Base-by-base conservation (phyloP, 306 rosid genomes). In the Sphenostylis stenocarpa region DNA sequence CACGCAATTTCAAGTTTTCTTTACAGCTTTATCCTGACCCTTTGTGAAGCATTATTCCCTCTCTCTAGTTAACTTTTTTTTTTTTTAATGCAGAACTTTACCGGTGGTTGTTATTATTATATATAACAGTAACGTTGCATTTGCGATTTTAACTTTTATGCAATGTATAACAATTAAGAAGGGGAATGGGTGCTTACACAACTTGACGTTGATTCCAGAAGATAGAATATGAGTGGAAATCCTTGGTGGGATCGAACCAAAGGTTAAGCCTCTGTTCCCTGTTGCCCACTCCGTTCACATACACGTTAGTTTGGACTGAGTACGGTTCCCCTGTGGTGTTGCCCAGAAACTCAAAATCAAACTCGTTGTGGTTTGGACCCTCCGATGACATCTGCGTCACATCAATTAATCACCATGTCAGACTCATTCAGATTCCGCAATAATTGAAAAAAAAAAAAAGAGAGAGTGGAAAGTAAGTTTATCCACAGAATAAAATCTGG, bases 181-280 rank as follows among this genome's bases (percentile, higher is more conserved):
- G 8, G 64, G 49, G 62, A 43, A 60, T 44, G 6, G 53, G 85
- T 76, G 62, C 99, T 81, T 88, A 95, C 98, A 89, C 85, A 70
- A 95, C 97, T 84, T 89, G 99, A 41, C 91, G 96, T 67, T 87
- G 96, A 76, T 89, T 92, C 99, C 97, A 95, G 67, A 90, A 90
- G 45, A 95, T 79, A 4, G 97, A 82, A 85, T 92, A 95, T 38
- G 90, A 60, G 64, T 95, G 99, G 26, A 95, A 95, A 4, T 91
- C 99, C 19, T 49, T 66, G 13, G 99, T 77, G 15, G 99, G 97
- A 45, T 95, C 99, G 63, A 89, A 95, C 97, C 99, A 95, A 8
- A 95, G 99, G 81, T 92, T 70, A 9, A 95, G 84, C 28, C 99
- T 95, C 15, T 95, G 97, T 45, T 95, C 99, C 73, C 97, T 80